Conservation (phyloP, 805 yeast species). For the Huiozyma naganishii region DNA sequence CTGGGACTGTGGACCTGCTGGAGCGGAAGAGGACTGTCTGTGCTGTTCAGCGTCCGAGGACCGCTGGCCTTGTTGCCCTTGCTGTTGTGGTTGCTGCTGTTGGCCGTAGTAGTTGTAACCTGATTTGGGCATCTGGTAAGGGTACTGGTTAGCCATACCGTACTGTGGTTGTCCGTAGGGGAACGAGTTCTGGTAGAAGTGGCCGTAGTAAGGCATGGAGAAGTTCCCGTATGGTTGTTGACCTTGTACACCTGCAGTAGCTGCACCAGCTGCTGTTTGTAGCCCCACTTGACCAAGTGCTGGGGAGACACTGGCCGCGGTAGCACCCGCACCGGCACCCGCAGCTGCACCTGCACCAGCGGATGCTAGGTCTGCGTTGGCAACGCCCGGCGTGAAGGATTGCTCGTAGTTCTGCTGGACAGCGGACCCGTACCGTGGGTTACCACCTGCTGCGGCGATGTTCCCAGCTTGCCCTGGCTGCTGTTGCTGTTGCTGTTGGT, state of each 20-base stretch:
- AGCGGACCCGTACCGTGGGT: constrained; percentile 9
- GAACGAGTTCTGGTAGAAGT: constrained; percentile 28
- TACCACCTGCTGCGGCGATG: constrained; percentile 6
- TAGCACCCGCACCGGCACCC: constrained; percentile 4
- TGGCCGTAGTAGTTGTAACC: constrained; percentile 15
- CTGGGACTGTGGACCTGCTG: constrained; percentile 11
- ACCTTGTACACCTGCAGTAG: constrained; percentile 9
- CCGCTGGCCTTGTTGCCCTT: constrained; percentile 13
- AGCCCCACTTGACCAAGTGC: constrained; percentile 13
- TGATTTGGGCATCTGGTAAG: constrained; percentile 14
- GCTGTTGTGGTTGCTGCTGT: constrained; percentile 14
- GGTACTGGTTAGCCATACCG: constrained; percentile 12
- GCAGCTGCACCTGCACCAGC: background rate
- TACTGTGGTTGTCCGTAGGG: constrained; percentile 30
- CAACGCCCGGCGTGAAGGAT: constrained; percentile 16
- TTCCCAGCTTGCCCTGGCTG: constrained; percentile 1
- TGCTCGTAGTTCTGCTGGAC: constrained; percentile 20
- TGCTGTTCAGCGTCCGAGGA: constrained; percentile 7
- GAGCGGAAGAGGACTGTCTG: constrained; percentile 2
- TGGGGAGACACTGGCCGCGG: constrained; percentile 10
- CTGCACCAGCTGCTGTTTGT: constrained; percentile 9
- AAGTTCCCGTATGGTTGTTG: constrained; percentile 26
- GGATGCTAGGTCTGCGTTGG: constrained; percentile 9
- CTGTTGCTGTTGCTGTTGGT: constrained; percentile 1
- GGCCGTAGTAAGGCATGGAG: constrained; percentile 28